These are phyloP conservation scores for Zelopaecilomyces penicillatus DNA, from an alignment of 2,329 filamentous ascomycete genomes.

Conservation along the genomic window DNA sequence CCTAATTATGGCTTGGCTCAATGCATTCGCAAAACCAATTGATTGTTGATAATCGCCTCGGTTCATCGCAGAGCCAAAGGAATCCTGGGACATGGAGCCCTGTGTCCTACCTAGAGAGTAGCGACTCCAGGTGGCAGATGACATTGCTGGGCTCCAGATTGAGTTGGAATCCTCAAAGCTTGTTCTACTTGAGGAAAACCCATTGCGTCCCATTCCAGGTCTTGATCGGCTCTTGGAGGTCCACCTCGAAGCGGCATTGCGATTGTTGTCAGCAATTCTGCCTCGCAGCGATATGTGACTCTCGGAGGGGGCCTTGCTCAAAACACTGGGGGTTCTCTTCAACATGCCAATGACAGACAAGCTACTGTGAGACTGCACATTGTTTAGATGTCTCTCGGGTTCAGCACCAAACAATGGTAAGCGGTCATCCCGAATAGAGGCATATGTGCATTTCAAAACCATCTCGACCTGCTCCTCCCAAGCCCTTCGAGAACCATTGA, in stretches of 20 bases:
- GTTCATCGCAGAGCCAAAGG: slow-evolving; percentile 68
- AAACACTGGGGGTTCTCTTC: slow-evolving; percentile 77
- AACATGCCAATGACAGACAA: slow-evolving; percentile 71
- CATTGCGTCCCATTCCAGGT: slow-evolving; percentile 63
- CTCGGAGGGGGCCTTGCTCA: slow-evolving; percentile 91
- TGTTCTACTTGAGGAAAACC: slow-evolving; percentile 82
- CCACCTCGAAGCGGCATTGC: slow-evolving; percentile 59
- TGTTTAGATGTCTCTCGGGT: slow-evolving; percentile 30
- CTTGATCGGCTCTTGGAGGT: slow-evolving; percentile 78
- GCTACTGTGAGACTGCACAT: slow-evolving; percentile 44
- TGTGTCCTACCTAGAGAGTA: slow-evolving; percentile 86
- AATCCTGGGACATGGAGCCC: slow-evolving; percentile 87
- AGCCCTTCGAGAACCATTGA: slow-evolving; percentile 63
- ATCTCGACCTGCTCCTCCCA: slow-evolving; percentile 88
- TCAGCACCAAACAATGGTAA: slow-evolving; percentile 75
- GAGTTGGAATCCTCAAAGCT: slow-evolving; percentile 88
- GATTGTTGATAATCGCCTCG: slow-evolving; percentile 86
- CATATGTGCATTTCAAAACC: slow-evolving; percentile 88
- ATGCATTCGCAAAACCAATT: slow-evolving; percentile 92
- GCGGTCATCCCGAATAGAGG: slow-evolving; percentile 77
- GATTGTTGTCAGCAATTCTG: slow-evolving; percentile 52
- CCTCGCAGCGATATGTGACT: slow-evolving; percentile 60
- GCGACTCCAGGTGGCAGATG: slow-evolving; percentile 93
- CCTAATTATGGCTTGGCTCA: slow-evolving; percentile 93
- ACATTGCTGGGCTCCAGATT: slow-evolving; percentile 75